Conservation (phyloP, 805 yeast species). For the Candida sakaeoensis region DNA sequence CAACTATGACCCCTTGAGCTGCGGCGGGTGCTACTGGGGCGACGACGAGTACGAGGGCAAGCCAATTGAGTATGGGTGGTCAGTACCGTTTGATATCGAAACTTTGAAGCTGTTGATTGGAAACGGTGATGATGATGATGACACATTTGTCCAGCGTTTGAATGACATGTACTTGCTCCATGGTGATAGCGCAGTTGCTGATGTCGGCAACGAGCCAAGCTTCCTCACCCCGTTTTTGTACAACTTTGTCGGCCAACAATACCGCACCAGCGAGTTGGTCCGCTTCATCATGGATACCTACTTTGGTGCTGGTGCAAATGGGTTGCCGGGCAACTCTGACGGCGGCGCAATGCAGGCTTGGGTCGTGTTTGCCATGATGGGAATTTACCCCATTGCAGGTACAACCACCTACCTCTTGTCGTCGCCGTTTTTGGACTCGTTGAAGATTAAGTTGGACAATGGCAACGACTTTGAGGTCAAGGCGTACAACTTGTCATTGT, state of each 20-base stretch:
- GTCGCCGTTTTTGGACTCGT: constrained; percentile 24
- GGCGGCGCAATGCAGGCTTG: constrained; percentile 39
- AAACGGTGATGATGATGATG: constrained; percentile 23
- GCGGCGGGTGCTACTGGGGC: constrained; percentile 33
- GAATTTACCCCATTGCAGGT: constrained; percentile 33
- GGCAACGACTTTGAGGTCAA: constrained; percentile 20
- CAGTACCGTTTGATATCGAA: constrained; percentile 30
- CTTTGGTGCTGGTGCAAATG: constrained; percentile 22
- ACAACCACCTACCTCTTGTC: constrained; percentile 30
- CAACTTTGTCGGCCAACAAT: constrained; percentile 26
- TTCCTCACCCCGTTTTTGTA: constrained; percentile 31
- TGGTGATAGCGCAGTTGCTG: constrained; percentile 25
- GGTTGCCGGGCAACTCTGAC: constrained; percentile 36
- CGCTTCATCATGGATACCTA: constrained; percentile 23
- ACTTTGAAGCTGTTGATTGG: constrained; percentile 25
- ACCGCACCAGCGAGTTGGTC: constrained; percentile 25
- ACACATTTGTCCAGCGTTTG: constrained; percentile 20
- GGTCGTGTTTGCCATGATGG: constrained; percentile 29
- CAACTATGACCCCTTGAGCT: constrained; percentile 26
- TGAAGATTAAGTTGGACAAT: constrained; percentile 20
- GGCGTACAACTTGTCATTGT: constrained; percentile 19
- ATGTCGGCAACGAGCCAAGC: constrained; percentile 37
- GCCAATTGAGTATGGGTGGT: constrained; percentile 34
- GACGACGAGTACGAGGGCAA: constrained; percentile 30
- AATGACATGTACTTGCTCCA: constrained; percentile 32